Base-by-base conservation (phyloP, 2,329 filamentous ascomycete genomes). In the Alternaria sp. region DNA sequence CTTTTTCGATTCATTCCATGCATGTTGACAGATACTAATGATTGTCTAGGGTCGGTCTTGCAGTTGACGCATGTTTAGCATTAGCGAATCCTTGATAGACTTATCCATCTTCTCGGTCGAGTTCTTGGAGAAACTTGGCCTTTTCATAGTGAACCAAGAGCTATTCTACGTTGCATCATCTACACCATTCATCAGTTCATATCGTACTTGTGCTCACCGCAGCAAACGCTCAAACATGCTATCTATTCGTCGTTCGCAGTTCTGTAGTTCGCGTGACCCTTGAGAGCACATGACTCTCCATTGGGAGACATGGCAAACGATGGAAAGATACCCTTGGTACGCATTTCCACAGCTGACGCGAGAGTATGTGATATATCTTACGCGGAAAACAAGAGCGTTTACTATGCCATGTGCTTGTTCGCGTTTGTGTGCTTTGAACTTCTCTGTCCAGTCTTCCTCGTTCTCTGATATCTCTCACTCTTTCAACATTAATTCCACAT, bases 31-130 rank as follows among this genome's bases (percentile, higher is more conserved):
- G 9, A 50, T 46, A 28, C 56, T 63, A 26, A 60, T 44, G 25
- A 9, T 15, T 6, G 12, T 41, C n/a, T 28, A 67, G 65, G 6
- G 65, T 67, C 21, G 65, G 65, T 33, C 49, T 67, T 18, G 65
- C 65, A 15, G 65, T 67, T 8, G 65, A 67, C 53, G 65, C 63
- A 55, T 67, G 65, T 61, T 55, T 67, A 44, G 63, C 59, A 53
- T 60, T 67, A 20, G 65, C 65, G 54, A 67, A 67, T 47, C 65
- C 65, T 41, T 67, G 57, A 65, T 55, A 49, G 11, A 30, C 8
- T 41, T n/a, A 54, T 33, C 26, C 30, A 50, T 53, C 20, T 60
- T 28, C 23, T 30, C 18, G 50, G 33, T 33, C 21, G 49, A 33
- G 26, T 49, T 45, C 14, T 55, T 41, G 15, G 53, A 62, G 49